Evolutionary conservation across 1,139 yeast species (phyloP).

Genomic region (Candida neerlandica): DNA sequence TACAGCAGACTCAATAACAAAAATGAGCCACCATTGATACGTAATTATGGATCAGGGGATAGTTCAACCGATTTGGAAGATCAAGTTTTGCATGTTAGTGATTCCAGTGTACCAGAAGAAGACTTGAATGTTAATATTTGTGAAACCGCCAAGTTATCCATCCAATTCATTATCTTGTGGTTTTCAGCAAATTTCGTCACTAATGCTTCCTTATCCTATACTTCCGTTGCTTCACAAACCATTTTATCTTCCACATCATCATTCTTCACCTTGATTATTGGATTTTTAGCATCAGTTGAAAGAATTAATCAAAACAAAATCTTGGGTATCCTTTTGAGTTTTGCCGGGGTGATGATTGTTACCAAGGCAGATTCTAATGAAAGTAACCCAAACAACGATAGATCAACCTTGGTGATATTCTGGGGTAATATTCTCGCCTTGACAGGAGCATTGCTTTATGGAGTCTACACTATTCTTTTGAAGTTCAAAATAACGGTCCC

Average conservation of each 20-base stretch:
- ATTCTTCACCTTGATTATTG: constrained; percentile 87
- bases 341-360: constrained; percentile 77
- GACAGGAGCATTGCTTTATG: constrained; percentile 82
- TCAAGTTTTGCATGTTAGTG: constrained; percentile 8
- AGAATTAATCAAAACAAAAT: constrained; percentile 64
- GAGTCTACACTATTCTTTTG: constrained; percentile 84
- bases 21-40: constrained; percentile 17
- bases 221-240: constrained; percentile 92
- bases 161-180: constrained; percentile 87
- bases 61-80: constrained; percentile 13
- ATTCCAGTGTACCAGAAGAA: constrained; percentile 15
- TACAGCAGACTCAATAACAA: constrained; percentile 9
- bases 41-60: constrained; percentile 21
- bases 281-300: constrained; percentile 73
- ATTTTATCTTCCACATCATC: constrained; percentile 89
- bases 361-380: constrained; percentile 60
- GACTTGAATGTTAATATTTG: constrained; percentile 31
- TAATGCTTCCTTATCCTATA: constrained; percentile 82
- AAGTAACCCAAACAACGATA: constrained; percentile 22
- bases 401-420: constrained; percentile 46
- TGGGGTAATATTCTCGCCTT: constrained; percentile 82
- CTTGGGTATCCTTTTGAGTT: constrained; percentile 68
- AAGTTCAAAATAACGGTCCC: constrained; percentile 61
- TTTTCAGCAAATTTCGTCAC: constrained; percentile 85
- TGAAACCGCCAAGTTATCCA: constrained; percentile 63